Evolutionary conservation across 2,329 filamentous ascomycete species (phyloP), one percentile per base, ranked within the genome.

Genomic region (Cladophialophora chaetospira): DNA sequence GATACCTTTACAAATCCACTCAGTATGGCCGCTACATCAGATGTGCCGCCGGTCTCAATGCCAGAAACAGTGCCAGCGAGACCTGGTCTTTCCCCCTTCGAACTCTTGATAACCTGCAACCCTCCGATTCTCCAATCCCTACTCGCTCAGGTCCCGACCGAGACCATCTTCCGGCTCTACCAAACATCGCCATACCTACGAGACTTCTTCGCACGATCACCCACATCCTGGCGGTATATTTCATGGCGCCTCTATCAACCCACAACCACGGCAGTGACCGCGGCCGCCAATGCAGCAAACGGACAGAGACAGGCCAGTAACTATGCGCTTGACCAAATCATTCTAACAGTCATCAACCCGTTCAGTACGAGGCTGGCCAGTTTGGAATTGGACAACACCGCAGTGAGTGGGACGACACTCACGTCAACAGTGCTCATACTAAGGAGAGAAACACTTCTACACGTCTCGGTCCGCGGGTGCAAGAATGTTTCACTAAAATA

Each of bases 401-500:
- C 81, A 9, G 81, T 84, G 23, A 81, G 79, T 21, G 82, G 82
- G 23, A 77, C 80, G 53, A 81, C 80, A 38, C 73, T 85, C 44
- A 79, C 80, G 6, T 77, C 76, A 33, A 80, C 75, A 17, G 80
- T 85, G 15, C 71, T 85, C 49, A 75, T 80, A 59, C 75, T 79
- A 36, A 77, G 81, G 26, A 76, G 79, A 54, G 75, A 78, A 53
- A 83, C 79, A 0, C 71, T 85, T 43, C 76, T 81, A 65, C 82
- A 85, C 65, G 73, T 85, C 42, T 84, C 82, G 1, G 81, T 85
- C 45, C 79, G 82, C 19, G 82, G 82, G 17, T 85, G 82, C 73
- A 84, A 85, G 70, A 84, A 85, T 67, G 82, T 85, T 33, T 84
- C 82, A 10, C 77, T 85, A 62, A 85, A 85, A 66, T 85, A 85